phyloP scores from a whole-genome alignment of 257 asterid genomes.

The Nicotiana benthamiana region DNA sequence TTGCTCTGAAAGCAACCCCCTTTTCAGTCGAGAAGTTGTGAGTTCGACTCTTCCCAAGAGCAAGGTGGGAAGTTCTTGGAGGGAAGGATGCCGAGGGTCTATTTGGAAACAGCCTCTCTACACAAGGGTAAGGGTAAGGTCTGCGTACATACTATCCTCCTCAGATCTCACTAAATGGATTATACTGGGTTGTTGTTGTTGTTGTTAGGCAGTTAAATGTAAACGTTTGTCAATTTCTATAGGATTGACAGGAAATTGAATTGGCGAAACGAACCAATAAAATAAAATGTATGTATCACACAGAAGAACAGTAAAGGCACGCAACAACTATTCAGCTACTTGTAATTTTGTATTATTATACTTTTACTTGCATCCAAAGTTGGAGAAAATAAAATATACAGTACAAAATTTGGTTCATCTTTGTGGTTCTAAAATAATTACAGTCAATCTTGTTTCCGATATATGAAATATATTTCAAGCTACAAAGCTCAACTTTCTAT shows the following conservation, averaged over 20 bases:
- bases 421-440: not conserved
- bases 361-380: not conserved
- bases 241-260: constrained; percentile 10
- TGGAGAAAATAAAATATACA: not conserved
- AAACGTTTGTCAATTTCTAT: constrained; percentile 17
- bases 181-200: too few species aligned
- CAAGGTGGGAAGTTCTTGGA: too few species aligned
- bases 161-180: too few species aligned
- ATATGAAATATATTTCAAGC: not conserved
- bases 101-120: too few species aligned
- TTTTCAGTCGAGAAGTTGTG: too few species aligned
- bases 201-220: constrained; percentile 2
- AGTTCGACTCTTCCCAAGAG: too few species aligned
- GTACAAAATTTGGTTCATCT: not conserved
- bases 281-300: not conserved
- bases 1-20: too few species aligned
- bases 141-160: too few species aligned
- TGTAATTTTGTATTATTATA: constrained; percentile 11
- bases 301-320: constrained; percentile 56
- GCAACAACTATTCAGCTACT: constrained; percentile 32
- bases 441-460: not conserved
- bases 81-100: too few species aligned
- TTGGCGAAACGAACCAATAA: not conserved
- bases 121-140: too few species aligned
- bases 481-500: not conserved